A percentile compares a stretch with the other conserved stretches of the same genome.
phyloP scores from a whole-genome alignment of 2,329 filamentous ascomycete species.

The Cytospora piceae region DNA sequence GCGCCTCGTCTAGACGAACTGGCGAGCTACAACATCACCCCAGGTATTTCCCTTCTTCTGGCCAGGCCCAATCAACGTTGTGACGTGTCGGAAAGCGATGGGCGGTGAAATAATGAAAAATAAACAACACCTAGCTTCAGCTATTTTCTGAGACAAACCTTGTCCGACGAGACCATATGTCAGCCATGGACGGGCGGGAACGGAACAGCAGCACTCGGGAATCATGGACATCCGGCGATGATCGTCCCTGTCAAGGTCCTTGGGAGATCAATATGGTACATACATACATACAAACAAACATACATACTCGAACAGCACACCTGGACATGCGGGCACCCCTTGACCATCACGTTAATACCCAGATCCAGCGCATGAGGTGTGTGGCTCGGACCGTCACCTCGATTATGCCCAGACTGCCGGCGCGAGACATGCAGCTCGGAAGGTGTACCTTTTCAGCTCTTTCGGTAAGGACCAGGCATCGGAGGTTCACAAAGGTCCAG shows the following conservation, averaged over 20 bases:
- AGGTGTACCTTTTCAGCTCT: not conserved
- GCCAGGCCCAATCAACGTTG: not conserved
- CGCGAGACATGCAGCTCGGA: conserved; percentile 2
- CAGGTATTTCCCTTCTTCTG: not conserved
- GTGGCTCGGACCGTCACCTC: not conserved
- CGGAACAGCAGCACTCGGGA: not conserved
- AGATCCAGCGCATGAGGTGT: not conserved
- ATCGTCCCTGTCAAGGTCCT: not conserved
- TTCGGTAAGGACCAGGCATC: not conserved
- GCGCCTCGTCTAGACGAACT: not conserved
- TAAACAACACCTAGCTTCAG: conserved; percentile 1
- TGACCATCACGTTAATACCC: not conserved
- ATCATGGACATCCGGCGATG: conserved; percentile 12
- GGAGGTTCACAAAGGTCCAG: not conserved
- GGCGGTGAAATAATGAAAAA: not conserved
- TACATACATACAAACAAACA: too few species aligned
- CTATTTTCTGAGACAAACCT: conserved; percentile 11
- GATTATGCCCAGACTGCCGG: not conserved
- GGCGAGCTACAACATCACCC: not conserved
- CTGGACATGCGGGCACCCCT: not conserved
- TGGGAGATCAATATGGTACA: not conserved
- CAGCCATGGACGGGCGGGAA: not conserved
- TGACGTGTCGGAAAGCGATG: conserved; percentile 3
- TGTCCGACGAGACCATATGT: conserved; percentile 6
- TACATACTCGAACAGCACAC: too few species aligned